Evolutionary conservation across 139 green algal genomes (phyloP).

Genomic region (Astrephomene gubernaculifera): DNA sequence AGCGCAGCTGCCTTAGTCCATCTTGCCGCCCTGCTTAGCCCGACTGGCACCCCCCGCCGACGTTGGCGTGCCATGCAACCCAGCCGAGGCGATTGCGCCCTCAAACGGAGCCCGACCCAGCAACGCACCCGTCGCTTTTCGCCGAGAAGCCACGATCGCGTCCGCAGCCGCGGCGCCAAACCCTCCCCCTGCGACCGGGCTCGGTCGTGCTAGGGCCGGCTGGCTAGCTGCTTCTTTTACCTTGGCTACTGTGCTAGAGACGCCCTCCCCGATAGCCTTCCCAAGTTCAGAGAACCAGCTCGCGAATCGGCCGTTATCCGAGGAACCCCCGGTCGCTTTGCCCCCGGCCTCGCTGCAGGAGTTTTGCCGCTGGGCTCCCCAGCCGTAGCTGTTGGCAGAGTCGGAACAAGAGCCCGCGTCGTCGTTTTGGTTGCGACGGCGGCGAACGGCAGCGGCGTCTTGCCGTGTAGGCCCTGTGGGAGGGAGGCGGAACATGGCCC

Average conservation of each 20-base stretch:
- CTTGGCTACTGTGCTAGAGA: constrained; percentile 26
- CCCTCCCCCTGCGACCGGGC: background rate
- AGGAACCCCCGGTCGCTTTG: background rate
- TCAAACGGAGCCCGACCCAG: constrained; percentile 31
- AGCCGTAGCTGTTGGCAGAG: constrained; percentile 12
- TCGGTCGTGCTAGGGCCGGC: constrained; percentile 3
- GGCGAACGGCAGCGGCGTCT: constrained; percentile 10
- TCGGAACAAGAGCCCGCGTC: constrained; percentile 17
- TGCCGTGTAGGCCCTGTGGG: constrained; percentile 10
- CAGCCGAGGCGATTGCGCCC: background rate
- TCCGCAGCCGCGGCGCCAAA: constrained; percentile 17
- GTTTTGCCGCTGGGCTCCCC: background rate
- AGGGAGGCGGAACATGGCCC: too few relatives aligned
- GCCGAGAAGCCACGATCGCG: background rate
- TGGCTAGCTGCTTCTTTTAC: constrained; percentile 44
- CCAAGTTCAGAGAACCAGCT: constrained; percentile 30
- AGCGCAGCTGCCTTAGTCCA: background rate
- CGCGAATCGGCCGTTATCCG: constrained; percentile 14
- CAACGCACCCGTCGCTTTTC: background rate
- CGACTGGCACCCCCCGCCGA: background rate
- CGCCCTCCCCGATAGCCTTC: constrained; percentile 27
- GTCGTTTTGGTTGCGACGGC: constrained; percentile 6
- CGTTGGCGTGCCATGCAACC: background rate
- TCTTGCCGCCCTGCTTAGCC: constrained; percentile 32
- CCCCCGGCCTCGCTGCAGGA: too few relatives aligned